Evolutionary conservation across 306 rosid species (phyloP).

Genomic region (Cyamopsis tetragonoloba): DNA sequence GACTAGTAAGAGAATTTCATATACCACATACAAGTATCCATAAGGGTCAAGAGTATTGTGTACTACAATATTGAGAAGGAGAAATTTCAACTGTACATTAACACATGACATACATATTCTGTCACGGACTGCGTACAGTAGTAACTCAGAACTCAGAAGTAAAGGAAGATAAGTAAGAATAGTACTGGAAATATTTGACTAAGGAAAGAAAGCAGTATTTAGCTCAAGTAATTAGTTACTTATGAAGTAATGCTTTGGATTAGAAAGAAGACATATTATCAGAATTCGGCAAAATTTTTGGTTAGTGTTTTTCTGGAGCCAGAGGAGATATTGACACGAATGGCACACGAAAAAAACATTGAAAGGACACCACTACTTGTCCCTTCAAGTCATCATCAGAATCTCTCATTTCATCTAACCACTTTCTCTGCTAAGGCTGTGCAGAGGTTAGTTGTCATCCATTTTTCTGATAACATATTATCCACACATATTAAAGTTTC

Average conservation of each 20-base stretch:
- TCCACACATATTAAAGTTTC: not conserved
- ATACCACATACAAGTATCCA: no score
- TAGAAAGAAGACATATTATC: not conserved
- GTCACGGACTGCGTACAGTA: no score
- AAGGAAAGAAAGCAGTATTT: no score
- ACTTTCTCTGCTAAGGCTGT: slow-evolving; percentile 15
- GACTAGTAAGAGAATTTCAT: not conserved
- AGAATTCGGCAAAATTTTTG: slow-evolving; percentile 12
- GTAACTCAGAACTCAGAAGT: no score
- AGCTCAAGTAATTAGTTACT: no score
- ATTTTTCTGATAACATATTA: slow-evolving; percentile 7
- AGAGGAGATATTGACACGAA: not conserved
- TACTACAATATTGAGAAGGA: no score
- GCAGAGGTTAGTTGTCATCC: slow-evolving; percentile 1
- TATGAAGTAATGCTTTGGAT: not conserved
- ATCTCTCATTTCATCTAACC: slow-evolving; percentile 25
- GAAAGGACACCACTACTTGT: slow-evolving; percentile 39
- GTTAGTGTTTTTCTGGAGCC: no score
- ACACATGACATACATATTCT: no score
- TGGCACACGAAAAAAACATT: slow-evolving; percentile 24
- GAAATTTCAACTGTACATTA: no score
- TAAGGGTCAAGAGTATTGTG: no score
- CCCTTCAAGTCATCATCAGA: slow-evolving; percentile 23
- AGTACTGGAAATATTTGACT: no score
- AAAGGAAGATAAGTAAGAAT: no score